Conservation (phyloP, 768 basidiomycete species). For the Tricholoma saponaceum region DNA sequence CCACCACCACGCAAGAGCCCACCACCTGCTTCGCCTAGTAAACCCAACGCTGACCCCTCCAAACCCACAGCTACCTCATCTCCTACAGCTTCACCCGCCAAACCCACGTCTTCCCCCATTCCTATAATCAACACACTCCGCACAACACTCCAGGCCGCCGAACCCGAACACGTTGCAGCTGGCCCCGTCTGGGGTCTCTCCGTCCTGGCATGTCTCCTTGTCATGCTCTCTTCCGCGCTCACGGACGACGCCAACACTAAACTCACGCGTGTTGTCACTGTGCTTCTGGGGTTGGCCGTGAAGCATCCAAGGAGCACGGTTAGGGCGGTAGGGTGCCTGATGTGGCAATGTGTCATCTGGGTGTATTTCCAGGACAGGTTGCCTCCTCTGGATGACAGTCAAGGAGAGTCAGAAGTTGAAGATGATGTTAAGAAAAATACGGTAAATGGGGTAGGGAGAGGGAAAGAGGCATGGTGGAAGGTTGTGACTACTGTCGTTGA, state of each 20-base stretch:
- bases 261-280: constrained; percentile 36
- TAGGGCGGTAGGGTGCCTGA: constrained; percentile 53
- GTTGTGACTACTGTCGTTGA: constrained; percentile 43
- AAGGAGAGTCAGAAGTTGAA: constrained; percentile 25
- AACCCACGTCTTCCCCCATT: constrained; percentile 34
- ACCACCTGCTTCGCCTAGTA: constrained; percentile 22
- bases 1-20: constrained; percentile 30
- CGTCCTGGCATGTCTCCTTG: constrained; percentile 61
- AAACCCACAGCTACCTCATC: background rate
- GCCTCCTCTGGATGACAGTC: constrained; percentile 27
- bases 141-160: constrained; percentile 50
- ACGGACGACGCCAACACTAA: constrained; percentile 38
- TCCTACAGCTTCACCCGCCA: background rate
- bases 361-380: constrained; percentile 52
- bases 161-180: constrained; percentile 61
- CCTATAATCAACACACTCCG: constrained; percentile 63
- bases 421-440: constrained; percentile 23
- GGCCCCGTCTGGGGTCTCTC: constrained; percentile 77
- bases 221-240: constrained; percentile 58
- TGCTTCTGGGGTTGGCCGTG: constrained; percentile 51
- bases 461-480: constrained; percentile 27
- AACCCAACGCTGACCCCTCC: background rate
- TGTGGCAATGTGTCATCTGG: constrained; percentile 69
- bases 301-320: constrained; percentile 62
- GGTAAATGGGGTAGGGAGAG: constrained; percentile 20